Evolutionary conservation across 2,329 filamentous ascomycete species (phyloP).

Genomic region (Orbilia oligospora): DNA sequence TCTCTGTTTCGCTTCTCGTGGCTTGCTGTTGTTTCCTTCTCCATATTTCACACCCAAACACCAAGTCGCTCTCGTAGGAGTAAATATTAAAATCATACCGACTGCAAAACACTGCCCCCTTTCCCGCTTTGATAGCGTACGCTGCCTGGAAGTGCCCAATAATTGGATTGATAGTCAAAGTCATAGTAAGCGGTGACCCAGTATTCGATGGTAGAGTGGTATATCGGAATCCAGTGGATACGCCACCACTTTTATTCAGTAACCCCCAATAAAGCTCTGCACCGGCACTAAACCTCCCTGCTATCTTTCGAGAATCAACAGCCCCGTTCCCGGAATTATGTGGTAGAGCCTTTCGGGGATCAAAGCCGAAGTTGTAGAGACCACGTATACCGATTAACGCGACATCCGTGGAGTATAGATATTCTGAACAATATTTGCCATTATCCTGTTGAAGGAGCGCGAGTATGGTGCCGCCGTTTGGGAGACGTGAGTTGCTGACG

Average conservation of each 20-base stretch:
- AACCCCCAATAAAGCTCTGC: conserved; percentile 96
- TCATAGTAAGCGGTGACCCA: conserved; percentile 93
- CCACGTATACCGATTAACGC: conserved; percentile 88
- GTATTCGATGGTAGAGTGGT: conserved; percentile 84
- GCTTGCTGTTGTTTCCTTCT: conserved; percentile 72
- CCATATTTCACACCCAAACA: conserved; percentile 94
- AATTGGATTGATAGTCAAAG: conserved; percentile 90
- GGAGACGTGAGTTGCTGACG: conserved; percentile 79
- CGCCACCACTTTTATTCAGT: conserved; percentile 91
- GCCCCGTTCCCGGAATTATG: conserved; percentile 65
- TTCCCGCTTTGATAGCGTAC: conserved; percentile 90
- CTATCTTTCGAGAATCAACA: conserved; percentile 72
- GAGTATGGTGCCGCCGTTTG: conserved; percentile 78
- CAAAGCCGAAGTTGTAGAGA: conserved; percentile 92
- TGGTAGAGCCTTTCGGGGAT: conserved; percentile 69
- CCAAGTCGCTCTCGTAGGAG: conserved; percentile 95
- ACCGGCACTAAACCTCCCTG: conserved; percentile 88
- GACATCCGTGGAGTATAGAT: conserved; percentile 91
- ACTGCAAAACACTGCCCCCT: conserved; percentile 86
- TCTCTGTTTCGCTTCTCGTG: background rate
- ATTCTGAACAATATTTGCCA: conserved; percentile 89
- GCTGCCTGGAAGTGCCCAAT: conserved; percentile 94
- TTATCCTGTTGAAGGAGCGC: conserved; percentile 84
- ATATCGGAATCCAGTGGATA: conserved; percentile 90
- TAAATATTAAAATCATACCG: conserved; percentile 98